Base-by-base conservation (phyloP, 1,284 basidiomycete species). In the Inonotus obliquus region DNA sequence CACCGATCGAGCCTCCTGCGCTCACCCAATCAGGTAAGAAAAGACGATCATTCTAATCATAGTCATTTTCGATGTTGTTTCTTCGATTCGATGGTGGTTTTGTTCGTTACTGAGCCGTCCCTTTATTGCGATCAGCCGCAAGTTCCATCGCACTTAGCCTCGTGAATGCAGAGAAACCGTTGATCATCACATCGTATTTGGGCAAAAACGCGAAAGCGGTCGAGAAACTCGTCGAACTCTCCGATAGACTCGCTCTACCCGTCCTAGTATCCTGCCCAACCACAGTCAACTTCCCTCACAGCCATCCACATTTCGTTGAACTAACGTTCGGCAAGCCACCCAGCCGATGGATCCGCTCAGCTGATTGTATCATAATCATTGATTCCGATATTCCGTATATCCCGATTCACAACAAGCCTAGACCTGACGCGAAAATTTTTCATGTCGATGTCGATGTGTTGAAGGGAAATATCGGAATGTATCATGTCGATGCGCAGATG, bases 351-450 rank as follows among this genome's bases (percentile, higher is more conserved):
- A 76, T 90, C 14, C 72, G 75, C 44, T 71, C 73, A 27, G 85
- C 85, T 0, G 88, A 90, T 66, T 77, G 83, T 3, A 77, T 91
- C 37, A 71, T 90, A 19, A 74, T 88, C 17, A 64, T 90, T 11
- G 87, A 90, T 57, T 78, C 77, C 7, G 85, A 87, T 62, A 72
- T 88, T 1, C 84, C 87, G 0, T 90, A 86, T 84, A 80, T 89
- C n/a, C 78, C 81, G 0, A 74, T 75, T 54, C 76, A 79, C 60
- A 78, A 70, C 61, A 72, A 71, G 35, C 84, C 85, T 0, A 68
- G 57, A 0, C 66, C 73, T 0, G 71, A 73, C 10, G 78, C 83
- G 0, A 73, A 77, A 11, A 76, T 88, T 3, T 87, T 87, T 65
- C 74, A 88, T 23, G 69, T 89, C 41, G 86, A 89, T 67, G 72